A percentile compares a stretch with the other conserved stretches of the same genome.
These are phyloP conservation scores for Aspergillus caelatus DNA, from an alignment of 2,329 filamentous ascomycete genomes.

Conservation along the genomic window DNA sequence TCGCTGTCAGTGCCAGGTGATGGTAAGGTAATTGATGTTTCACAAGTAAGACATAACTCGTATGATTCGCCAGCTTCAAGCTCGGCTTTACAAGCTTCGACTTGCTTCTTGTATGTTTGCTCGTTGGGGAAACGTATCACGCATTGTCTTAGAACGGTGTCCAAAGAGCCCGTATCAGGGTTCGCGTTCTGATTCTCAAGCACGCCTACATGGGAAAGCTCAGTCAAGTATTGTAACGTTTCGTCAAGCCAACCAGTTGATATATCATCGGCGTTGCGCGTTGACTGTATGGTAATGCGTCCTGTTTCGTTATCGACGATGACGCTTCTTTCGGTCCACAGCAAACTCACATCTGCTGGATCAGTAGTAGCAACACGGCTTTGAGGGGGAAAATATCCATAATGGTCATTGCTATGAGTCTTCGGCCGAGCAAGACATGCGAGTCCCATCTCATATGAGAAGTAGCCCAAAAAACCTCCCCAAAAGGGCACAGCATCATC, in stretches of 20 bases:
- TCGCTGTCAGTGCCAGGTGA: conserved; percentile 22
- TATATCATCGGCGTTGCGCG: conserved; percentile 48
- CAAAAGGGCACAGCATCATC: conserved; percentile 62
- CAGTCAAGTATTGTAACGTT: conserved; percentile 29
- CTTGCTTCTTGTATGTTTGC: conserved; percentile 65
- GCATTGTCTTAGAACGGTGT: conserved; percentile 34
- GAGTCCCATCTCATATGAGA: conserved; percentile 82
- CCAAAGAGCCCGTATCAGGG: conserved; percentile 27
- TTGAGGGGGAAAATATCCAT: neutral
- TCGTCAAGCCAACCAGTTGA: conserved; percentile 51
- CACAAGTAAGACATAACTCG: conserved; percentile 79
- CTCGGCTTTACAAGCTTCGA: conserved; percentile 69
- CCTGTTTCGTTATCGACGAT: conserved; percentile 72
- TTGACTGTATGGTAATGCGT: conserved; percentile 67
- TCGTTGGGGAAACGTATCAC: conserved; percentile 41
- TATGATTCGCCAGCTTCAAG: conserved; percentile 81
- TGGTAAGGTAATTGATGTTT: conserved; percentile 63
- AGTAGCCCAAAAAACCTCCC: conserved; percentile 81
- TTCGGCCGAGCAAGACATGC: conserved; percentile 52
- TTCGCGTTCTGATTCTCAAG: conserved; percentile 9
- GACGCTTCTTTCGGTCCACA: conserved; percentile 76
- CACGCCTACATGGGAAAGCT: conserved; percentile 16
- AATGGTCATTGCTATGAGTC: conserved; percentile 39
- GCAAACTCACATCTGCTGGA: conserved; percentile 72
- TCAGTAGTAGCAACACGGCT: conserved; percentile 26